A percentile compares a stretch with the other conserved stretches of the same genome.
Evolutionary conservation across 2,329 filamentous ascomycete species (phyloP).

Genomic region (Botrytis tulipae): DNA sequence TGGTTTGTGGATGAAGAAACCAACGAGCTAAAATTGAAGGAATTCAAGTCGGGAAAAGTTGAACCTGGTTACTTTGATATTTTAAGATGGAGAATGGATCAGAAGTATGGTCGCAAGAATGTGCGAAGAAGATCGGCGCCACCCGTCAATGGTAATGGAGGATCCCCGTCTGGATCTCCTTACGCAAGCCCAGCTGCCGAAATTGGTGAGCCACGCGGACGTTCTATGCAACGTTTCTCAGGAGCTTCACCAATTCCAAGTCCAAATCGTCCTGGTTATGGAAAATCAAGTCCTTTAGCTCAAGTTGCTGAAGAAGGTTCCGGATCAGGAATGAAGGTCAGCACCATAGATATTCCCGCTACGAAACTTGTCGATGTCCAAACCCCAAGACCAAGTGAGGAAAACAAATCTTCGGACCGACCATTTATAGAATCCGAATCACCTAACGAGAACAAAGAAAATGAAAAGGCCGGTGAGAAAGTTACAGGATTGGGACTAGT

Average conservation of each 20-base stretch:
- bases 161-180: constrained; percentile 53
- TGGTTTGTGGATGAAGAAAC: constrained; percentile 91
- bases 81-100: constrained; percentile 89
- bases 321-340: constrained; percentile 31
- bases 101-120: constrained; percentile 74
- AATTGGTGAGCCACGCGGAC: constrained; percentile 61
- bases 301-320: constrained; percentile 67
- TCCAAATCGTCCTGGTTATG: constrained; percentile 62
- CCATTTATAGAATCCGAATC: constrained; percentile 33
- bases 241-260: constrained; percentile 62
- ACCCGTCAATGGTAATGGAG: constrained; percentile 32
- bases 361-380: constrained; percentile 40
- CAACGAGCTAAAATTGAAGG: constrained; percentile 84
- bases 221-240: constrained; percentile 68
- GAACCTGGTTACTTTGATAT: constrained; percentile 95
- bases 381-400: constrained; percentile 38
- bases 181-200: constrained; percentile 66
- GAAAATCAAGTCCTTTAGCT: constrained; percentile 70
- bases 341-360: constrained; percentile 30
- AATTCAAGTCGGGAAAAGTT: constrained; percentile 85
- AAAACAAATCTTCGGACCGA: constrained; percentile 35
- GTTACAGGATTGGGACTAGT: constrained; percentile 25
- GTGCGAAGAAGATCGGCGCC: constrained; percentile 53
- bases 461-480: constrained; percentile 28
- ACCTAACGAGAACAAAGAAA: constrained; percentile 36